Evolutionary conservation across 2,329 filamentous ascomycete genomes (phyloP), one percentile per base, ranked within the genome.

Genomic region (Ophiostoma perfectum): DNA sequence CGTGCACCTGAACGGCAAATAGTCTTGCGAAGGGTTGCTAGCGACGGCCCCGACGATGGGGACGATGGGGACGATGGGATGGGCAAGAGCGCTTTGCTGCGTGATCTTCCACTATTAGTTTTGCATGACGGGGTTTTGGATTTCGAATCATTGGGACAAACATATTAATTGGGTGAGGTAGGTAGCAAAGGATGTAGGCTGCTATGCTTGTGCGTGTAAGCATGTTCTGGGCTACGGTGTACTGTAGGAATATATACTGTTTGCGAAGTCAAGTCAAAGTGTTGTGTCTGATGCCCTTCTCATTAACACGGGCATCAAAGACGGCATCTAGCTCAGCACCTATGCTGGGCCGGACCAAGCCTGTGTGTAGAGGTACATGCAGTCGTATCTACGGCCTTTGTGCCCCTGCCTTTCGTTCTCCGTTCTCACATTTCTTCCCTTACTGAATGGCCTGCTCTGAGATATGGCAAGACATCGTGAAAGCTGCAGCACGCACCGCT

Each of bases 1-100:
- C 11, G 74, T 80, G 9, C 76, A 78, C 64, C 74, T 80, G 41
- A 82, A 81, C 71, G 80, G 80, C 18, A 78, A 76, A 69, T 78
- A 77, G 58, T 18, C 39, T 4, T 41, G 12, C 14, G 4, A 14
- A 36, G 7, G 38, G 27, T 27, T 27, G 27, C 27, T 27, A 39
- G 18, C 18, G n/a, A 8, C n/a, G 18, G 8, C 6, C 2, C 7
- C 16, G 47, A 52, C 16, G 47, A 52, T 6, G 12, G 47, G 11
- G 49, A 55, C 49, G 49, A 27, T n/a, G 49, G 49, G 6, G 5
- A 49, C 6, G 16, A 49, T 55, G 49, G 16, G 49, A 14, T 18
- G 49, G n/a, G 47, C 11, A 14, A n/a, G 47, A 52, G 27, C 27
- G 27, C 47, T 16, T 18, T 55, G 6, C 12, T 14, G 45, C 42